A percentile compares a stretch with the other conserved stretches of the same genome.
phyloP scores from a whole-genome alignment of 169 alveolate genomes.

The Plasmodium chabaudi region DNA sequence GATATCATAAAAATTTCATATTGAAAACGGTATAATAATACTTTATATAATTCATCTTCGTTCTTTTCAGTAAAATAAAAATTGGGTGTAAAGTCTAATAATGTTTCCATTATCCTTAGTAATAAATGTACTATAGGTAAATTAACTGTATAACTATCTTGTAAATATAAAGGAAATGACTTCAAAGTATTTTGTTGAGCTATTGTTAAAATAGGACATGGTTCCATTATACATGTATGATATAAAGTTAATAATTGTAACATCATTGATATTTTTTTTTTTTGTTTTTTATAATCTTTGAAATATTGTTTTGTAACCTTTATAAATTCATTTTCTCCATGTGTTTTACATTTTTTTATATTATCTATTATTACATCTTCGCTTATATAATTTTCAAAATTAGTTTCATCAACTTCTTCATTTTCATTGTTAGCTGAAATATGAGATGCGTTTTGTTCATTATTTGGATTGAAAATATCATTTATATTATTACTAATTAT shows the following conservation, averaged over 20 bases:
- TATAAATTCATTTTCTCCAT: slow-evolving; percentile 53
- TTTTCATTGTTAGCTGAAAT: background rate
- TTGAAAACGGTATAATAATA: slow-evolving; percentile 82
- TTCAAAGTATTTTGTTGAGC: slow-evolving; percentile 77
- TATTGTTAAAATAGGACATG: slow-evolving; percentile 67
- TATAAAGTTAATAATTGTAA: slow-evolving; percentile 47
- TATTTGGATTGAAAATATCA: too few species aligned
- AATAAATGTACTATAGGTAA: slow-evolving; percentile 82
- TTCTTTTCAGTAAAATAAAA: slow-evolving; percentile 80
- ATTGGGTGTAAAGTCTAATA: slow-evolving; percentile 82
- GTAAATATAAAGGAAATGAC: slow-evolving; percentile 76
- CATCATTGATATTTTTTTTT: slow-evolving; percentile 68
- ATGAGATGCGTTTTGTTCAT: too few species aligned
- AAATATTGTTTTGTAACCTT: slow-evolving; percentile 47
- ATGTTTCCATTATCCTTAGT: slow-evolving; percentile 83
- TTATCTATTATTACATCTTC: slow-evolving; percentile 53
- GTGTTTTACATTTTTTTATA: slow-evolving; percentile 49
- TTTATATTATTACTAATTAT: too few species aligned
- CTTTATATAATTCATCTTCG: slow-evolving; percentile 81
- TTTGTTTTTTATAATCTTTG: slow-evolving; percentile 45
- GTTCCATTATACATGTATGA: slow-evolving; percentile 73
- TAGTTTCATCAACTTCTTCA: slow-evolving; percentile 13
- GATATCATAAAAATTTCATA: slow-evolving; percentile 83
- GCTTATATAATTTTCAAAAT: slow-evolving; percentile 41
- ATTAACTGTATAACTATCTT: slow-evolving; percentile 80